phyloP scores from a whole-genome alignment of 2,329 filamentous ascomycete species.

The Colletotrichum lupini region DNA sequence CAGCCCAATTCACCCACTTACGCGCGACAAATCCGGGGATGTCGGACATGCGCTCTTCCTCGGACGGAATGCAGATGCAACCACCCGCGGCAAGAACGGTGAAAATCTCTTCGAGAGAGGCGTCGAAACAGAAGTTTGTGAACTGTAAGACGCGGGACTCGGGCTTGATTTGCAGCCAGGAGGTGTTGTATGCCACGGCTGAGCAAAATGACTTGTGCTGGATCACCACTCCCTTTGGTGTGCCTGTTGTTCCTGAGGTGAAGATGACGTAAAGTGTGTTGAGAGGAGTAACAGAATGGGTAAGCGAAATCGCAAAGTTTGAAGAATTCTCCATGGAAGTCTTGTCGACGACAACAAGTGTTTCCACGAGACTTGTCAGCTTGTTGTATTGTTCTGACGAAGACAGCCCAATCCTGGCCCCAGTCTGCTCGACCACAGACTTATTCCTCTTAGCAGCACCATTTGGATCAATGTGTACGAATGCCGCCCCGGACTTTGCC shows the following conservation, averaged over 20 bases:
- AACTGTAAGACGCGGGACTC: constrained; percentile 49
- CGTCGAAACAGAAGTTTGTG: constrained; percentile 64
- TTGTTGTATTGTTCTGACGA: constrained; percentile 7
- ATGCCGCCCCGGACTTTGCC: constrained; percentile 46
- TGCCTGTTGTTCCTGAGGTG: constrained; percentile 64
- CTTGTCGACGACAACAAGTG: not conserved
- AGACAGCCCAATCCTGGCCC: not conserved
- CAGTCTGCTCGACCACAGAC: constrained; percentile 19
- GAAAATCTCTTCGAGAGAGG: constrained; percentile 62
- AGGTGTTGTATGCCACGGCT: constrained; percentile 25
- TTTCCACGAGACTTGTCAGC: not conserved
- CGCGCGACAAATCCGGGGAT: constrained; percentile 59
- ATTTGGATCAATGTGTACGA: constrained; percentile 43
- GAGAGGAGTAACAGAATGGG: not conserved
- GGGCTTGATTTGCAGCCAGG: constrained; percentile 17
- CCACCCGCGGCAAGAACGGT: constrained; percentile 62
- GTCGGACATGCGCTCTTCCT: constrained; percentile 54
- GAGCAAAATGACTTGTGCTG: constrained; percentile 42
- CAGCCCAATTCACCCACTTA: constrained; percentile 63
- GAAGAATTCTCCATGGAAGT: not conserved
- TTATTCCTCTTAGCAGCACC: constrained; percentile 2
- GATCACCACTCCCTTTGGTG: constrained; percentile 60
- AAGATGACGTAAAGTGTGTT: constrained; percentile 55
- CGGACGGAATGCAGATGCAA: constrained; percentile 49
- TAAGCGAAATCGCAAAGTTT: not conserved